These are phyloP conservation scores for Pseudotsuga menziesii DNA, from an alignment of 75 land plant species.

Conservation along the genomic window DNA sequence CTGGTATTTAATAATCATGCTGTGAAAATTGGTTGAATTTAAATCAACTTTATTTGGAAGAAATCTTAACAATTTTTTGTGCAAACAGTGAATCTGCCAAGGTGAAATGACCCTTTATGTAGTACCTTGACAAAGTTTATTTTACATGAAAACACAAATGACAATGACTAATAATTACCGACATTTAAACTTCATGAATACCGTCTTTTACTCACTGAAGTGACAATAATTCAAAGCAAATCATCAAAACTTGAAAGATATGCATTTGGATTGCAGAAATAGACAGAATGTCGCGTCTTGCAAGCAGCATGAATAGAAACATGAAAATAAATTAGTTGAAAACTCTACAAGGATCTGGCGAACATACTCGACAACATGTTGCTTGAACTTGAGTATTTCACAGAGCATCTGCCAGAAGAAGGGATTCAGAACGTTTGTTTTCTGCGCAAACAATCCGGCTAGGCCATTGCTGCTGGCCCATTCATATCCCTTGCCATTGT, in stretches of 20 bases:
- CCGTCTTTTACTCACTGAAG: too few relatives aligned
- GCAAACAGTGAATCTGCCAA: too few relatives aligned
- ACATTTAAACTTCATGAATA: too few relatives aligned
- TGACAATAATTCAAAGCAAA: too few relatives aligned
- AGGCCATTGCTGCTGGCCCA: conserved; percentile 92
- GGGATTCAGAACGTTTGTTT: conserved; percentile 66
- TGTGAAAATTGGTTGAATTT: too few relatives aligned
- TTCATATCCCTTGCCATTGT: conserved; percentile 71
- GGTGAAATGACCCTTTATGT: too few relatives aligned
- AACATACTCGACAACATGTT: conserved; percentile 67
- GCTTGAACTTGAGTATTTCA: conserved; percentile 81
- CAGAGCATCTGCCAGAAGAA: conserved; percentile 75
- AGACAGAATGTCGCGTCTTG: not conserved
- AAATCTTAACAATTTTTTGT: too few relatives aligned
- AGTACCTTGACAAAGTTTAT: too few relatives aligned
- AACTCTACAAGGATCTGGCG: not conserved
- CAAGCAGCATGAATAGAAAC: not conserved
- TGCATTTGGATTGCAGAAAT: not conserved
- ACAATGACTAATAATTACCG: too few relatives aligned
- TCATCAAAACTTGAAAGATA: not conserved
- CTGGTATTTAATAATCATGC: too few relatives aligned
- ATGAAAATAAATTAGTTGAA: not conserved
- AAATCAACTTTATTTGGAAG: too few relatives aligned
- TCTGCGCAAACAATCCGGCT: conserved; percentile 85
- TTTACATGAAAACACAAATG: too few relatives aligned